These are phyloP conservation scores for Fusarium sp. DNA, from an alignment of 2,329 filamentous ascomycete species.

Conservation along the genomic window DNA sequence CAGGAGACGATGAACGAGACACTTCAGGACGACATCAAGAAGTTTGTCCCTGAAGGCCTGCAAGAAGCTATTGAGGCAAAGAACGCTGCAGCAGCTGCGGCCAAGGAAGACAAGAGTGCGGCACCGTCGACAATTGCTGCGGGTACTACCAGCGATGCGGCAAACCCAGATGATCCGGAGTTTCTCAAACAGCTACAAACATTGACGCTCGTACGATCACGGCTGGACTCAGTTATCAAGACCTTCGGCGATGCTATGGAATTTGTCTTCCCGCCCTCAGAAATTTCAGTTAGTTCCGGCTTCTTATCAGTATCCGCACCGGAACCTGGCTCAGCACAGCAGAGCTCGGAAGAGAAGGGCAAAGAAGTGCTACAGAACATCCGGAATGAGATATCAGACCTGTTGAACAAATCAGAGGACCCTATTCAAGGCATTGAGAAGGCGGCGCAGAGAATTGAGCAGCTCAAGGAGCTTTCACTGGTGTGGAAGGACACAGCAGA, in stretches of 20 bases:
- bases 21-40: constrained; percentile 75
- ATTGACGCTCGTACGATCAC: constrained; percentile 80
- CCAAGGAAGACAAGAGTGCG: constrained; percentile 33
- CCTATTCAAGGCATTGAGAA: constrained; percentile 76
- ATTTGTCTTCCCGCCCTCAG: constrained; percentile 90
- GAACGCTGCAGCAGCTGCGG: constrained; percentile 27
- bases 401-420: constrained; percentile 69
- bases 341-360: constrained; percentile 86
- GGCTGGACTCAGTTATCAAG: constrained; percentile 90
- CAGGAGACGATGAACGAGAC: constrained; percentile 80
- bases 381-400: constrained; percentile 74
- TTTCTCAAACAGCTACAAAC: constrained; percentile 85
- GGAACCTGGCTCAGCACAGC: constrained; percentile 70
- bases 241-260: constrained; percentile 96
- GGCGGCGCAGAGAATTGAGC: constrained; percentile 78
- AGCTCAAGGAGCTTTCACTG: constrained; percentile 77
- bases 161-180: constrained; percentile 62
- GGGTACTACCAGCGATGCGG: constrained; percentile 5
- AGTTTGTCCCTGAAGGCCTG: constrained; percentile 72
- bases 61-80: constrained; percentile 47
- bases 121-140: constrained; percentile 40
- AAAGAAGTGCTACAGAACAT: constrained; percentile 80
- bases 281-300: constrained; percentile 83
- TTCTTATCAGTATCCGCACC: constrained; percentile 92
- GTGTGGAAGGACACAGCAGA: constrained; percentile 98